Base-by-base conservation (phyloP, 805 yeast species). In the Candida xiaguanensis region DNA sequence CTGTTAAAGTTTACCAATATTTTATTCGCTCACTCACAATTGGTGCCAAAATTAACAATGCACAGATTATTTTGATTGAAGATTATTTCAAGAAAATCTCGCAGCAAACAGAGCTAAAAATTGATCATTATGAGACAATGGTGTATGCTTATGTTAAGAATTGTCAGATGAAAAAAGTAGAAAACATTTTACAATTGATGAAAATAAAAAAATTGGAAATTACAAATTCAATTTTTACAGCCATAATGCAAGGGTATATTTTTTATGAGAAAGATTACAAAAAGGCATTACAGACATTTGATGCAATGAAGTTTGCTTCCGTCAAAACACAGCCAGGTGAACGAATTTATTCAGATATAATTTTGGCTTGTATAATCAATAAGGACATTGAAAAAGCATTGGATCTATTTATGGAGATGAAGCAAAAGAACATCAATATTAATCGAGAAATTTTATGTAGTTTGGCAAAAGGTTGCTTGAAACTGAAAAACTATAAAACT, bases 231-330 rank as follows among this genome's bases (percentile, higher is more conserved):
- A 62, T 80, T 1, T 80, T 78, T 47, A 71, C 82, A 3, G 75
- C 77, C 29, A 68, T 83, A 5, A 52, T 86, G 30, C 80, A 81
- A 44, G 69, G 85, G 17, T 77, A 83, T 51, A 77, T 80, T 5
- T 68, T 65, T 43, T 69, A 76, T 39, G 52, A 70, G 37, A 63
- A 54, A 41, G 74, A 75, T 39, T 77, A 70, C 44, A 57, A 66
- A 13, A 79, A 82, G 45, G 95, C 95, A 0, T 74, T 75, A 40
- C 79, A 79, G 32, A 66, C 85, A 2, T 93, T 93, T 60, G 88
- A 83, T 47, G 78, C 87, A 45, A 80, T 93, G 89, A 91, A 88
- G 55, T 91, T 86, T 56, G 58, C 83, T 48, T 78, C 93, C 1
- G 52, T 67, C 4, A 64, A 67, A 19, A 78, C 89, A 12, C 72